A percentile compares a stretch with the other conserved stretches of the same genome.
These are phyloP conservation scores for Daldinia loculata DNA, from an alignment of 495 filamentous ascomycete genomes.

Conservation along the genomic window DNA sequence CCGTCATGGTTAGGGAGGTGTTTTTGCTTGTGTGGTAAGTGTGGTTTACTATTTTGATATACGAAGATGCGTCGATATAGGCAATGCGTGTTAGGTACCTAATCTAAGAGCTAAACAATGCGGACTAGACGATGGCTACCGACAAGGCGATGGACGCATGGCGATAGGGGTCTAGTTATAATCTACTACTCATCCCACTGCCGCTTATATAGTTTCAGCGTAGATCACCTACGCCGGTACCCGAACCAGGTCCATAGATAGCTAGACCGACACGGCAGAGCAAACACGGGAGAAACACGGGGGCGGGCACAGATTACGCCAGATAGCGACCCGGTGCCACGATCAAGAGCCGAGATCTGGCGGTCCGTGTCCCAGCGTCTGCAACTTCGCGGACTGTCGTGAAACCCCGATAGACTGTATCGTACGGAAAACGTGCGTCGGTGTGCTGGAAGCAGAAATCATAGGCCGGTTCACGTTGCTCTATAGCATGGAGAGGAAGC, in stretches of 20 bases:
- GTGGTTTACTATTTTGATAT: too few relatives aligned
- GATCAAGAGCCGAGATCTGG: slow-evolving; percentile 12
- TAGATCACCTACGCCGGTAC: slow-evolving; percentile 1
- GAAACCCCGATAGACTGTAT: background rate
- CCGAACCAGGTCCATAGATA: background rate
- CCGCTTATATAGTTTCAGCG: background rate
- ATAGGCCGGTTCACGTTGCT: background rate
- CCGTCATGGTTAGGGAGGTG: slow-evolving; percentile 11
- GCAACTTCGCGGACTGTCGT: background rate
- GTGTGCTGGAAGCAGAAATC: background rate
- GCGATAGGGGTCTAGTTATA: background rate
- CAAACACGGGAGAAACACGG: slow-evolving; percentile 6
- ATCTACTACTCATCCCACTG: background rate
- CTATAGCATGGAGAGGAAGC: background rate
- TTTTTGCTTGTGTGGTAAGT: background rate
- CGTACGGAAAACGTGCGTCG: slow-evolving; percentile 2
- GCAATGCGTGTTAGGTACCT: too few relatives aligned
- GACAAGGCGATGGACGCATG: background rate
- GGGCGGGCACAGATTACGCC: slow-evolving; percentile 21
- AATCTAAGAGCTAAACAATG: background rate
- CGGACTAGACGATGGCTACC: background rate
- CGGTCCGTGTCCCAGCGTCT: background rate
- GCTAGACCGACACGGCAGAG: background rate
- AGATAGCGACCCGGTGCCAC: slow-evolving; percentile 22
- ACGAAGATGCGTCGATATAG: too few relatives aligned